Evolutionary conservation across 176 grass and related monocot genomes (phyloP).

Genomic region (Aegilops umbellulata): DNA sequence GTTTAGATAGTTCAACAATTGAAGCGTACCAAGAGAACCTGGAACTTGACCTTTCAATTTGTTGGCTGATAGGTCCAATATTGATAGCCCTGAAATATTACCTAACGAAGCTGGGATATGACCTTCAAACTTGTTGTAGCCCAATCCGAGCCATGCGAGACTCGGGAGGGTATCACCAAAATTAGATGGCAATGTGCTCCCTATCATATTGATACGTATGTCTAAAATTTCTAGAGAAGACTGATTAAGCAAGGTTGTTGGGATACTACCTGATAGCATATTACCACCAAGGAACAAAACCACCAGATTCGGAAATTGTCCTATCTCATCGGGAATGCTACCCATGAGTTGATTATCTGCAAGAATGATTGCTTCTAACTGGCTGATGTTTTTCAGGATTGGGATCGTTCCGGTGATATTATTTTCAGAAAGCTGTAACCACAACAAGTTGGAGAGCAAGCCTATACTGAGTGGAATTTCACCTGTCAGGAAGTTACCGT

Average conservation of each 20-base stretch:
- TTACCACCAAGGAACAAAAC: not conserved
- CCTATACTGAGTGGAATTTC: not conserved
- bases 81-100: not conserved
- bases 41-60: slow-evolving; percentile 10
- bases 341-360: not conserved
- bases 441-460: not conserved
- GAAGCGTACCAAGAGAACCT: slow-evolving; percentile 5
- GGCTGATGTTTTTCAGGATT: not conserved
- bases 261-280: not conserved
- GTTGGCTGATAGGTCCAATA: slow-evolving; percentile 8
- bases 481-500: not conserved
- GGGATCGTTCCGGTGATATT: not conserved
- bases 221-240: not conserved
- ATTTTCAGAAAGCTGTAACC: not conserved
- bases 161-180: not conserved
- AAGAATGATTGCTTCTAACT: not conserved
- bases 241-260: not conserved
- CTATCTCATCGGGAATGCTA: not conserved
- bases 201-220: not conserved
- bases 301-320: accelerated
- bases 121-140: not conserved
- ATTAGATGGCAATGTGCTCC: not conserved
- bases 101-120: slow-evolving; percentile 28
- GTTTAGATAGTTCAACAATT: not conserved
- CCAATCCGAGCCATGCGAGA: not conserved